Base-by-base conservation (phyloP, 257 asterid genomes). In the Parsonsia alboflavescens region DNA sequence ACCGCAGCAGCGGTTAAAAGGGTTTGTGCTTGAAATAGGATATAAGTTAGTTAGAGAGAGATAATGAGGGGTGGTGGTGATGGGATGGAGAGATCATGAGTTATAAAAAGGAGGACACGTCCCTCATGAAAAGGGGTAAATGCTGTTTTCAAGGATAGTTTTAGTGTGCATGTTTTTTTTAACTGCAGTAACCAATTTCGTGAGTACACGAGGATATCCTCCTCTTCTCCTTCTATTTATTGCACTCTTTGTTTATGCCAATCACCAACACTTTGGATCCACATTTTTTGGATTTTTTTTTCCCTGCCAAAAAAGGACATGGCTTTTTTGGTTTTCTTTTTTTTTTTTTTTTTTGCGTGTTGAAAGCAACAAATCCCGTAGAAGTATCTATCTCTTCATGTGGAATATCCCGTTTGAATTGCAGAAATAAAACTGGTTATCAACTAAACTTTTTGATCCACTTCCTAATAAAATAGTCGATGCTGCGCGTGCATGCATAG, bases 181-280 rank as follows among this genome's bases (percentile, higher is more conserved):
- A 44, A 84, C 89, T 78, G 91, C 81, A 80, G 84, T 78, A 85
- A 85, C 81, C 83, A 74, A 83, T 70, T 82, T 88, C 95, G 97
- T 90, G 97, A 89, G 53, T 58, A 80, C 95, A 91, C 96, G 98
- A 91, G 98, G 83, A 85, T 80, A 74, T 81, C 30, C 87, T 82
- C 83, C 63, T 41, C 67, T 67, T 80, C 56, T 36, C 76, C 68
- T 71, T 78, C 81, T 73, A 67, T 73, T 65, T 82, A 71, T 62
- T 73, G 56, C 58, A 21, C 3, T 50, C 52, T 33, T 33, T 1
- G 39, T 33, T 36, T 22, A 2, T 74, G 41, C 50, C 44, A 70
- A 59, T 13, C 59, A 15, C 17, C 49, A 4, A 22, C n/a, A 3
- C n/a, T 10, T 7, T 17, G 6, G n/a, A 52, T 63, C 24, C 13